phyloP scores from a whole-genome alignment of 108 stramenopile genomes.

The Nitzschia putrida region DNA sequence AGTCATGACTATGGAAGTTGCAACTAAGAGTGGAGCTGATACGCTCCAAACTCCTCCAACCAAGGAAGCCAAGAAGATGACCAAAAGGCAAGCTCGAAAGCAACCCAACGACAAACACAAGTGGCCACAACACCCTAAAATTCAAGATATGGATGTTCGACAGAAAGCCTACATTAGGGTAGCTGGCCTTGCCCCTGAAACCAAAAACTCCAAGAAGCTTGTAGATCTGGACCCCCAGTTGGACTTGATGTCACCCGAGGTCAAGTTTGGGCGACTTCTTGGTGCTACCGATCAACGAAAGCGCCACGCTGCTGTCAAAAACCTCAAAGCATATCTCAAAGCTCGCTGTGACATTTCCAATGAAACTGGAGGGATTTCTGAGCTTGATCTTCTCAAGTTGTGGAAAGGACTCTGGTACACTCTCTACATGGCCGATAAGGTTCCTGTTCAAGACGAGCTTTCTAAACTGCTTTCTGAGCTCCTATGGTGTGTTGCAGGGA shows the following conservation, averaged over 20 bases:
- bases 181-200: constrained; percentile 58
- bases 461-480: constrained; percentile 68
- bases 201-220: constrained; percentile 29
- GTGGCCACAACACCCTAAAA: constrained; percentile 87
- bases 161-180: constrained; percentile 70
- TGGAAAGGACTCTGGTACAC: constrained; percentile 94
- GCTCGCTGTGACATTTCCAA: constrained; percentile 56
- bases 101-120: constrained; percentile 72
- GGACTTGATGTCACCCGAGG: constrained; percentile 72
- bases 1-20: not conserved
- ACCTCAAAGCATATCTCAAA: constrained; percentile 65
- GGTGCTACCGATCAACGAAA: constrained; percentile 72
- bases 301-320: constrained; percentile 72
- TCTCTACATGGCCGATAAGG: constrained; percentile 90
- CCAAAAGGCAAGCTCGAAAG: constrained; percentile 74
- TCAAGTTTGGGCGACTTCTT: constrained; percentile 76
- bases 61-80: constrained; percentile 22
- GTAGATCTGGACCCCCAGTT: constrained; percentile 51
- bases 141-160: constrained; percentile 69
- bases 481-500: constrained; percentile 86
- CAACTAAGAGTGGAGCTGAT: not conserved
- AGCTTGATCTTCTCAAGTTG: constrained; percentile 87
- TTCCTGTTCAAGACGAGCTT: constrained; percentile 85
- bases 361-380: constrained; percentile 64
- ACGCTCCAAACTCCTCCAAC: not conserved